A percentile compares a stretch with the other conserved stretches of the same genome.
Conservation (phyloP, 257 asterid genomes). For the Parsonsia alboflavescens region DNA sequence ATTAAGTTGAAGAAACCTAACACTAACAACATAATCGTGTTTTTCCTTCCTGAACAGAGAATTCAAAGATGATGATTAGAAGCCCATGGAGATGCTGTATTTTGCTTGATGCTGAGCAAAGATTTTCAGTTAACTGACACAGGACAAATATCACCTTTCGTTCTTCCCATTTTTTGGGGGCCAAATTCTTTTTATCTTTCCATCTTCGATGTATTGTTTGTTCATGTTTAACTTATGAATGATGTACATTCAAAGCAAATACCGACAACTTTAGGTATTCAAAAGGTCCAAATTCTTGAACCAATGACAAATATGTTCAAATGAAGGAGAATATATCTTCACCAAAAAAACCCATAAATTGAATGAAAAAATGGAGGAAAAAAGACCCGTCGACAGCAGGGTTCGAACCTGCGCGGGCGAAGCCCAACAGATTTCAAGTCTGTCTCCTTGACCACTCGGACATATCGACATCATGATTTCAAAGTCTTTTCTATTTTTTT, state of each 20-base stretch:
- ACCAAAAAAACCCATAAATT: no score
- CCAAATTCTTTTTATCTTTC: conserved; percentile 1
- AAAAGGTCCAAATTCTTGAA: not conserved
- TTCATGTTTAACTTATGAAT: not conserved
- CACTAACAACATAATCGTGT: not conserved
- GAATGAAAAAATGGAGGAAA: no score
- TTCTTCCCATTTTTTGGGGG: not conserved
- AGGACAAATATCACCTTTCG: not conserved
- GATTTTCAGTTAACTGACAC: conserved; percentile 1
- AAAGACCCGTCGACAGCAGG: conserved; percentile 27
- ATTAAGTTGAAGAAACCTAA: not conserved
- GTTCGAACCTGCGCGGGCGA: conserved; percentile 44
- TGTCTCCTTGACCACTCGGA: conserved; percentile 51
- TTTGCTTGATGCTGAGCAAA: conserved; percentile 2
- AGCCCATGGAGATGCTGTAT: conserved; percentile 5
- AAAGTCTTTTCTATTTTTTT: no score
- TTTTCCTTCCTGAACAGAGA: conserved; percentile 45
- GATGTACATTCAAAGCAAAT: not conserved
- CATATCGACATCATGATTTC: conserved; percentile 27
- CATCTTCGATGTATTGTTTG: not conserved
- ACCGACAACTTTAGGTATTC: not conserved
- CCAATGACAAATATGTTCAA: no score
- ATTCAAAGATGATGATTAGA: conserved; percentile 91
- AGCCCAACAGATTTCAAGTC: conserved; percentile 52
- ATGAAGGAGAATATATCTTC: not conserved